phyloP scores from a whole-genome alignment of 148 eudicot species.

The Salicornia ramosissima region DNA sequence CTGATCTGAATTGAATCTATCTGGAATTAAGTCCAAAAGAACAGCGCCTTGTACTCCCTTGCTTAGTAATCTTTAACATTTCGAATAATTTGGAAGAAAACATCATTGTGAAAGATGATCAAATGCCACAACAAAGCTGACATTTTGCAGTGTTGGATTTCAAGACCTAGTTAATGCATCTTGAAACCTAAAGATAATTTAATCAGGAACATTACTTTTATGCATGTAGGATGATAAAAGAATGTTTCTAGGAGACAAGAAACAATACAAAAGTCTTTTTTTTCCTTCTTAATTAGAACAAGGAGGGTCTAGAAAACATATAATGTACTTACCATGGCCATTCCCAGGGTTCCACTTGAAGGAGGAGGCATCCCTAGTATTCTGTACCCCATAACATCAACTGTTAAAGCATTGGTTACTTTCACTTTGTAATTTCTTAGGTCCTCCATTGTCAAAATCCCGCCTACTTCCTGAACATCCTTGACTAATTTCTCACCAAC shows the following conservation, averaged over 20 bases:
- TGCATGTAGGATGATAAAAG: background rate
- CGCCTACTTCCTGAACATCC: conserved; percentile 77
- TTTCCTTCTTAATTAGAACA: background rate
- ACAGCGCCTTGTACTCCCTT: no score
- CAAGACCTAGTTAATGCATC: no score
- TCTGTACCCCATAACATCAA: conserved; percentile 65
- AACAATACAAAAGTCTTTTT: no score
- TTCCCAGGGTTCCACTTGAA: conserved; percentile 82
- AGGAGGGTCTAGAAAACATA: no score
- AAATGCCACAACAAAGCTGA: background rate
- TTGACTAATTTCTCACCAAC: conserved; percentile 62
- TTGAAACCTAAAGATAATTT: no score
- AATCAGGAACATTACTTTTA: background rate
- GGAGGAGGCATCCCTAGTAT: conserved; percentile 93
- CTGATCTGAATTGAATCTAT: no score
- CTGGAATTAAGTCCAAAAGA: no score
- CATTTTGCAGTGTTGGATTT: no score
- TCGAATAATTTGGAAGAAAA: background rate
- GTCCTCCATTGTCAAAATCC: conserved; percentile 85
- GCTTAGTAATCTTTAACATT: no score
- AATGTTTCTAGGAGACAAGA: background rate
- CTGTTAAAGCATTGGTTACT: conserved; percentile 47
- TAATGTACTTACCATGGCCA: conserved; percentile 55
- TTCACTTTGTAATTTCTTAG: conserved; percentile 58
- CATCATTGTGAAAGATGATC: background rate